Conservation (phyloP, 2,329 filamentous ascomycete species). For the Clonostachys byssicola region DNA sequence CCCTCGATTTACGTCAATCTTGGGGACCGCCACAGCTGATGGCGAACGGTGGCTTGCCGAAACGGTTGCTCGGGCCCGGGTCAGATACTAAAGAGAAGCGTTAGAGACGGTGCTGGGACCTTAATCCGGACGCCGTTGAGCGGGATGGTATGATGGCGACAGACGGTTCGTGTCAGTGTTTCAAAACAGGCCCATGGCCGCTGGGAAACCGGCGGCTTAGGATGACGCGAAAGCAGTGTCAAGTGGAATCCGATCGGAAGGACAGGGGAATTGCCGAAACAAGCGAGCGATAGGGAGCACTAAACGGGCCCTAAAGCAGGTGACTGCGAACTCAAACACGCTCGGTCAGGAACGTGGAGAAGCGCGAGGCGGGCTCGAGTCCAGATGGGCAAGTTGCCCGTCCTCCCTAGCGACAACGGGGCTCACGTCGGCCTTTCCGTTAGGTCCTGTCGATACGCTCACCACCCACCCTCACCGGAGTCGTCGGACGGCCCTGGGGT, state of each 20-base stretch:
- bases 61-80: constrained; percentile 40
- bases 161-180: too few species aligned
- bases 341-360: constrained; percentile 57
- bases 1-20: constrained; percentile 39
- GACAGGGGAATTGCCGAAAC: too few species aligned
- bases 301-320: too few species aligned
- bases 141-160: too few species aligned
- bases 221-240: too few species aligned
- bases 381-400: constrained; percentile 40
- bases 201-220: too few species aligned
- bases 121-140: too few species aligned
- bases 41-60: constrained; percentile 55
- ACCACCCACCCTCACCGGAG: constrained; percentile 21
- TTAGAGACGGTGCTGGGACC: constrained; percentile 41
- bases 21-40: constrained; percentile 53
- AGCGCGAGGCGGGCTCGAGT: constrained; percentile 65
- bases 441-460: constrained; percentile 46
- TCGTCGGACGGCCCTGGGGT: too few species aligned
- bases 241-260: too few species aligned
- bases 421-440: constrained; percentile 56
- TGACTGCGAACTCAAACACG: too few species aligned
- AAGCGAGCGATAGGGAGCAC: too few species aligned
- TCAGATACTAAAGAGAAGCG: constrained; percentile 45
- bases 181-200: too few species aligned
- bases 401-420: constrained; percentile 53